Evolutionary conservation across 495 filamentous ascomycete genomes (phyloP).

Genomic region (Halenospora varia): DNA sequence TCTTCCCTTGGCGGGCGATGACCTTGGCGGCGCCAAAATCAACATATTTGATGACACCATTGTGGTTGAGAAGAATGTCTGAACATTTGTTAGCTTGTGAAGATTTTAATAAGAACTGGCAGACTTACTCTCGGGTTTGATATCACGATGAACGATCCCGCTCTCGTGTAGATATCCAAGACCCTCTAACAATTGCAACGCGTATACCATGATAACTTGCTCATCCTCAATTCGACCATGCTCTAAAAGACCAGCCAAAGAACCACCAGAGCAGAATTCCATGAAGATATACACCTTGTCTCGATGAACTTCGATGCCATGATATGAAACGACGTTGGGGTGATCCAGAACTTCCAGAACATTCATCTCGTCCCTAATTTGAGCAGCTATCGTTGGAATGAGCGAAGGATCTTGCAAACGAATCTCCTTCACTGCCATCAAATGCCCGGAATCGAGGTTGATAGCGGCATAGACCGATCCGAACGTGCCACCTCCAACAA

Average conservation of each 20-base stretch:
- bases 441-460: slow-evolving; percentile 89
- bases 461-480: slow-evolving; percentile 96
- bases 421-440: slow-evolving; percentile 99
- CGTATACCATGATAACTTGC: slow-evolving; percentile 96
- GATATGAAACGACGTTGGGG: slow-evolving; percentile 96
- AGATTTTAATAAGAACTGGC: background rate
- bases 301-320: slow-evolving; percentile 94
- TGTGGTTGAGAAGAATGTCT: slow-evolving; percentile 95
- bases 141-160: slow-evolving; percentile 90
- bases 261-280: slow-evolving; percentile 97
- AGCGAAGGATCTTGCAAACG: slow-evolving; percentile 93
- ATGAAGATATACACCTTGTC: slow-evolving; percentile 99
- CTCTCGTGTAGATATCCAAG: slow-evolving; percentile 91
- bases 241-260: slow-evolving; percentile 84
- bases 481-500: slow-evolving; percentile 94
- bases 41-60: slow-evolving; percentile 97
- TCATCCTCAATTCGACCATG: slow-evolving; percentile 97
- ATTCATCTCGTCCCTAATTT: slow-evolving; percentile 96
- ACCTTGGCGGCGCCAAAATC: slow-evolving; percentile 98
- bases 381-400: slow-evolving; percentile 86
- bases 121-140: slow-evolving; percentile 90
- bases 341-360: slow-evolving; percentile 93
- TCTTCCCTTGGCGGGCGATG: slow-evolving; percentile 90
- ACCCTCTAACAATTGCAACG: slow-evolving; percentile 91
- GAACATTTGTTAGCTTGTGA: slow-evolving; percentile 19